Evolutionary conservation across 169 alveolate species (phyloP), one percentile per base, ranked within the genome.

Genomic region (Prorocentrum cordatum): DNA sequence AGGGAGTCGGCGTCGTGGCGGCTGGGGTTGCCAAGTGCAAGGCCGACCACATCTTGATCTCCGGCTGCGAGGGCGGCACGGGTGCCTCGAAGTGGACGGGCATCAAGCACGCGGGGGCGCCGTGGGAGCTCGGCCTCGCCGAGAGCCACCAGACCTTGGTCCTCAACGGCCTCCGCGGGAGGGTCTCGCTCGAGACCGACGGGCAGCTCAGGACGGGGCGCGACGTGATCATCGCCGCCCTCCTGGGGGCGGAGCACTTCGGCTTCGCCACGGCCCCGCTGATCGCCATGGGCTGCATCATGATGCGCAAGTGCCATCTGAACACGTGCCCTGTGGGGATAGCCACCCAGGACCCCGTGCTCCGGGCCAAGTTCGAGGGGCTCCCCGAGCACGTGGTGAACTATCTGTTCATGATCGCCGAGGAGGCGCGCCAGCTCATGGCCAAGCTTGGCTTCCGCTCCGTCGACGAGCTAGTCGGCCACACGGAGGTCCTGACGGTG

Each of bases 71-170:
- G 5, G 96, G 96, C 24, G 96, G 96, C 31, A 92, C 95, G 16
- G 96, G 96, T n/a, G 96, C 96, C 9, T 92, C 95, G 59, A 92
- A 93, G 89, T 93, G 94, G 94, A 94, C 95, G 1, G 92, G 94
- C n/a, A 94, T 94, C 73, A 93, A 92, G 64, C 94, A 93, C 80
- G 91, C 94, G 0, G 96, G 96, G 32, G 91, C 93, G 39, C 96
- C 96, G 1, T 94, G 96, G 96, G 96, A 94, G 87, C 90, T 93
- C 50, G 96, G 96, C 36, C 61, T 94, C 77, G 96, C 96, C 16
- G 94, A 93, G 84, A 93, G 95, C n/a, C 96, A 94, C 75, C 94
- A 94, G 93, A 83, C 93, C 71, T 26, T 93, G 92, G 91, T 79
- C 66, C 91, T 91, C 61, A 89, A 93, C 36, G 93, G 92, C 42